Conservation (phyloP, 768 basidiomycete species). For the Sporobolomyces roseus region DNA sequence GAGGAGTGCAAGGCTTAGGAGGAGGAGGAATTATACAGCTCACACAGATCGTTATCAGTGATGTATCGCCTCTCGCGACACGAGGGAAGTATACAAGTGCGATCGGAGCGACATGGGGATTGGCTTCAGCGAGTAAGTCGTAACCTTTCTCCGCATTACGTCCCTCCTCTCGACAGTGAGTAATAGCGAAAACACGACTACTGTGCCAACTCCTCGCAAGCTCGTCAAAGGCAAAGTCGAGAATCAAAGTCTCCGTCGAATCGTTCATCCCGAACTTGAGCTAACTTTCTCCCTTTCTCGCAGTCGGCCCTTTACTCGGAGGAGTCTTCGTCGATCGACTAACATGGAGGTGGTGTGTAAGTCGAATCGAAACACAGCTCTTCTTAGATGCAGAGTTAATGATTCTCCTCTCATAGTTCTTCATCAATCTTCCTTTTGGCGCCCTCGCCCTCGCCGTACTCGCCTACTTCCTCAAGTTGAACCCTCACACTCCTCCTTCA, state of each 20-base stretch:
- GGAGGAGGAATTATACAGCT: conserved; percentile 40
- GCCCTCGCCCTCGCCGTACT: conserved; percentile 48
- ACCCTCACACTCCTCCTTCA: conserved; percentile 43
- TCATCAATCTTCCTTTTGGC: conserved; percentile 49
- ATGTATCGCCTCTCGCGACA: conserved; percentile 48
- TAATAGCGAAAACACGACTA: too few relatives aligned
- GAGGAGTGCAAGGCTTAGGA: conserved; percentile 34
- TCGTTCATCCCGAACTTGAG: too few relatives aligned
- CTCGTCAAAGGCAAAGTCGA: too few relatives aligned
- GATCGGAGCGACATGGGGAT: conserved; percentile 54
- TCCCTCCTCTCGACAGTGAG: too few relatives aligned
- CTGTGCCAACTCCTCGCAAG: too few relatives aligned
- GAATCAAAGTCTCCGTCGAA: too few relatives aligned
- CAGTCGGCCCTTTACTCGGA: conserved; percentile 64
- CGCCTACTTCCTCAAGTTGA: conserved; percentile 49
- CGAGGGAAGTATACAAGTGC: conserved; percentile 46
- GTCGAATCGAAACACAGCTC: neutral
- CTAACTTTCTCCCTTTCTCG: neutral
- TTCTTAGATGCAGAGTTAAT: too few relatives aligned
- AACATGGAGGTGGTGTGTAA: conserved; percentile 67
- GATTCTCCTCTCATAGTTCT: neutral
- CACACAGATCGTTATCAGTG: conserved; percentile 42
- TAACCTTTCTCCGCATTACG: too few relatives aligned
- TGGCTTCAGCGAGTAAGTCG: too few relatives aligned
- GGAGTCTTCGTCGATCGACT: conserved; percentile 50